Evolutionary conservation across 345 rosid genomes (phyloP), one percentile per base, ranked within the genome.

Genomic region (Mallotus nudiflorus): DNA sequence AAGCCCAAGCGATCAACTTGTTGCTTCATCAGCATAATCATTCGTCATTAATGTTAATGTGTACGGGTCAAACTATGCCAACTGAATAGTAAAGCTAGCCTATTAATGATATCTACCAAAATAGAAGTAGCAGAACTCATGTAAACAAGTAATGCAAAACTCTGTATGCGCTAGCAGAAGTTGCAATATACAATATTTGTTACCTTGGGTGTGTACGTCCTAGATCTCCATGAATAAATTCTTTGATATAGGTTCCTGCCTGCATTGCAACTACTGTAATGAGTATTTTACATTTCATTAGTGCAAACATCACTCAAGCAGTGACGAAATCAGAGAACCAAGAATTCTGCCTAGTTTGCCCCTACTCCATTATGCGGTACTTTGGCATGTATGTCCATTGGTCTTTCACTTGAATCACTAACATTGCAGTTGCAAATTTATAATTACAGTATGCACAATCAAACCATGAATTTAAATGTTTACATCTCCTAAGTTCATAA

Each of bases 211-310:
- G 75, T 29, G 98, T 90, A 37, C 98, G 97, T 70, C 97, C 99
- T 55, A 92, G 87, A 86, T 92, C 99, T 67, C 99, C 99, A 40
- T 90, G 97, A 76, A 92, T 96, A 82, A 92, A 92, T 77, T 95
- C 99, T 88, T 95, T 92, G 68, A 95, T 92, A 64, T 87, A 90
- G 27, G 99, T 95, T 62, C 97, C 98, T 75, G 98, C 98, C 98
- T 95, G 86, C 79, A 73, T 37, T 72, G 57, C 62, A 66, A 46
- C 67, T 18, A 40, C 62, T 69, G 48, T 69, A 50, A 46, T 33
- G 18, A 31, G 5, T 35, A n/a, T 51, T 60, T 31, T 7, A 8
- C 55, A 27, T 50, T 65, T 65, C 16, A 24, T 2, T 29, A 9
- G 6, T 25, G 12, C 10, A 29, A 65, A 65, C 56, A 31, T 20